Conservation (phyloP, 805 yeast species). For the Saccharomycopsis fibuligera region DNA sequence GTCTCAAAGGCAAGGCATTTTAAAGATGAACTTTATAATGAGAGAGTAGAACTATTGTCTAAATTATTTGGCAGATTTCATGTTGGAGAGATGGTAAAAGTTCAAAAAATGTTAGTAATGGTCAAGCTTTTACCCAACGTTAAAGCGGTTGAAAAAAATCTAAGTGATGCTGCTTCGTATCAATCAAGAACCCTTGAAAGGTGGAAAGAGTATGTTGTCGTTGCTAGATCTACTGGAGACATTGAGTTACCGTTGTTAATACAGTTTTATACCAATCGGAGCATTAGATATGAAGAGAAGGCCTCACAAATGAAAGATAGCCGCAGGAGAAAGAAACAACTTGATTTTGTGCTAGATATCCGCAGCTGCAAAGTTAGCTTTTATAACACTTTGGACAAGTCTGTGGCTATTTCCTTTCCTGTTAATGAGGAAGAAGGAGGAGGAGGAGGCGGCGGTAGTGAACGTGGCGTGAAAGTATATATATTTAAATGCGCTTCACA, state of each 20-base stretch:
- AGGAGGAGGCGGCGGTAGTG: slow-evolving; percentile 9
- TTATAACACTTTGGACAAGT: slow-evolving; percentile 64
- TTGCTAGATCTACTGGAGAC: slow-evolving; percentile 57
- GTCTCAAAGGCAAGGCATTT: neutral
- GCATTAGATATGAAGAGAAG: slow-evolving; percentile 14
- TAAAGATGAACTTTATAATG: neutral
- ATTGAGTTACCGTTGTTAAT: slow-evolving; percentile 46
- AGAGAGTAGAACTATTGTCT: neutral
- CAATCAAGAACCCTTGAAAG: slow-evolving; percentile 56
- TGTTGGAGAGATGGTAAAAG: slow-evolving; percentile 55
- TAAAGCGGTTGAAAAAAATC: slow-evolving; percentile 29
- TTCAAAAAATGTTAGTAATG: slow-evolving; percentile 62
- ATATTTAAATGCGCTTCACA: slow-evolving; percentile 51
- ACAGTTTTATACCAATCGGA: slow-evolving; percentile 43
- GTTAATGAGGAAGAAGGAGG: slow-evolving; percentile 13
- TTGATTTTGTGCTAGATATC: slow-evolving; percentile 29
- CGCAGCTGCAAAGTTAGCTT: slow-evolving; percentile 38
- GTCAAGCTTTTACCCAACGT: slow-evolving; percentile 34
- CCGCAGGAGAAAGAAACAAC: slow-evolving; percentile 18
- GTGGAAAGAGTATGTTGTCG: slow-evolving; percentile 77
- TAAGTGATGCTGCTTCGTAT: slow-evolving; percentile 44
- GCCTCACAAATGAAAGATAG: slow-evolving; percentile 12
- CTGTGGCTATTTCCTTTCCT: slow-evolving; percentile 46
- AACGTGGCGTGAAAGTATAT: slow-evolving; percentile 37
- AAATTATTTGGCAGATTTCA: slow-evolving; percentile 6